A percentile compares a stretch with the other conserved stretches of the same genome.
Conservation (phyloP, 2,329 filamentous ascomycete genomes). For the Phialemoniopsis sp. region DNA sequence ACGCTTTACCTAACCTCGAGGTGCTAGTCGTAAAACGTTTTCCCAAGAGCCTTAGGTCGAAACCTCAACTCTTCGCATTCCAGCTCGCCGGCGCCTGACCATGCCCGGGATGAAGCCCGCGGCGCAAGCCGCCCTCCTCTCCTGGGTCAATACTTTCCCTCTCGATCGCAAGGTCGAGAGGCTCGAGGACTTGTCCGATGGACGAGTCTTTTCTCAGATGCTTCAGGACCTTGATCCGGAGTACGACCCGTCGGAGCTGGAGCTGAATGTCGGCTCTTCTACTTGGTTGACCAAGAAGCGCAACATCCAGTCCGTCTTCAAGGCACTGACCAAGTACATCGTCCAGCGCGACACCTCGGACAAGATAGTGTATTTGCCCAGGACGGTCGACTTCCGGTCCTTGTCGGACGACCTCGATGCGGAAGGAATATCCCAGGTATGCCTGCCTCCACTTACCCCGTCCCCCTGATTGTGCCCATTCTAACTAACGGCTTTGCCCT, state of each 20-base stretch:
- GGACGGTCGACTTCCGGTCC: constrained; percentile 12
- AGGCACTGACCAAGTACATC: constrained; percentile 75
- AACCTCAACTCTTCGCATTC: too few relatives aligned
- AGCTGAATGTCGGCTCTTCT: constrained; percentile 36
- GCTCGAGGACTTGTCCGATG: constrained; percentile 49
- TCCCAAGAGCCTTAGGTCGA: too few relatives aligned
- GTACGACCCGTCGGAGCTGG: constrained; percentile 52
- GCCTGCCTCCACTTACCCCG: neutral
- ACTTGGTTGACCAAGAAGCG: constrained; percentile 65
- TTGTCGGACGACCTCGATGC: constrained; percentile 13
- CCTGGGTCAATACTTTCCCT: constrained; percentile 48
- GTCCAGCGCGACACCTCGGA: constrained; percentile 19
- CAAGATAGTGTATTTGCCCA: constrained; percentile 12
- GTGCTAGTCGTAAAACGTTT: too few relatives aligned
- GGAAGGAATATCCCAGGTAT: constrained; percentile 6
- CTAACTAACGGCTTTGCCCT: too few relatives aligned
- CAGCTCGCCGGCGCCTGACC: too few relatives aligned
- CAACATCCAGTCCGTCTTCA: constrained; percentile 88
- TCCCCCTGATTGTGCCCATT: too few relatives aligned
- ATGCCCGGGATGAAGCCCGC: constrained; percentile 24
- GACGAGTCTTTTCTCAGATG: constrained; percentile 48
- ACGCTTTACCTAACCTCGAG: too few relatives aligned
- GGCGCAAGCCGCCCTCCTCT: constrained; percentile 51
- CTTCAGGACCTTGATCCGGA: constrained; percentile 53
- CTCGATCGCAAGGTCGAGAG: constrained; percentile 40